Percentiles rank a stretch among this genome's conserved stretches.
Conservation (phyloP, 306 rosid genomes). For the Acacia melanoxylon region DNA sequence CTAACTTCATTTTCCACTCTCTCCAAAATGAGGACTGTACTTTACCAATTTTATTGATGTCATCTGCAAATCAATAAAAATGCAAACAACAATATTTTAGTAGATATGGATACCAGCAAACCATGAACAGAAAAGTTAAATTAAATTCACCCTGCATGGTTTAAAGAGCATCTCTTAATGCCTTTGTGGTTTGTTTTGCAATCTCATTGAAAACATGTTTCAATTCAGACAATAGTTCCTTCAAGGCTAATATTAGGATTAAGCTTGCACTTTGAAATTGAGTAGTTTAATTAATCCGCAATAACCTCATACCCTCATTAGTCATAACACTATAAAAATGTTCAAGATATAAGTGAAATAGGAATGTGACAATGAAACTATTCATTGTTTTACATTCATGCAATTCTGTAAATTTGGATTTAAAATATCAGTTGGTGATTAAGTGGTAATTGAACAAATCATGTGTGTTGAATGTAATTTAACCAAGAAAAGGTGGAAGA, state of each 20-base stretch:
- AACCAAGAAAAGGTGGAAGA: constrained; percentile 8
- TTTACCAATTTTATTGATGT: constrained; percentile 66
- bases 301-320: not conserved
- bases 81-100: constrained; percentile 10
- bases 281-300: not conserved
- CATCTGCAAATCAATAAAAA: constrained; percentile 51
- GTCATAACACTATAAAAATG: not conserved
- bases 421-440: not conserved
- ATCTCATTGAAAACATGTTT: not conserved
- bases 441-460: not conserved
- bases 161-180: not conserved
- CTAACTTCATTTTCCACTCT: constrained; percentile 92
- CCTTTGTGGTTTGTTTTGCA: not conserved
- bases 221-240: not conserved
- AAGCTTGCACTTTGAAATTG: not conserved
- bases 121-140: not conserved
- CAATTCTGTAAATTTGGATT: not conserved
- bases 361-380: not conserved
- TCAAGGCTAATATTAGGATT: not conserved
- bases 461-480: not conserved
- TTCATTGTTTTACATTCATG: not conserved
- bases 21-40: constrained; percentile 95
- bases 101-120: constrained; percentile 10
- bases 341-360: not conserved
- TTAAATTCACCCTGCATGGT: not conserved